phyloP scores from a whole-genome alignment of 2,329 filamentous ascomycete genomes.

The Verticillium zaregamsianum region DNA sequence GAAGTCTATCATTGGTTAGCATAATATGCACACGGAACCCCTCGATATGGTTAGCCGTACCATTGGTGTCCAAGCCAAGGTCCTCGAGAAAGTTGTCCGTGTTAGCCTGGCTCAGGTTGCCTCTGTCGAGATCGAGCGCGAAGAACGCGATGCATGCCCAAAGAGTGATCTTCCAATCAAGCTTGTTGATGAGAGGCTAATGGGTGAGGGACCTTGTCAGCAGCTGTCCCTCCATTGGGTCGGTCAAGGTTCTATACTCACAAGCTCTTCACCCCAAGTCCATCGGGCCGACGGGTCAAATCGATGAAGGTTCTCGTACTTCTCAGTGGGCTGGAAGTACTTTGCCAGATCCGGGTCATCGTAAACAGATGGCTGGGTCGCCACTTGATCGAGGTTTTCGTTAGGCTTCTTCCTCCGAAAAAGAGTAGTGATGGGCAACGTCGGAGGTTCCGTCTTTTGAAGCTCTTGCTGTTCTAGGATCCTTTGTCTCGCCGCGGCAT shows the following conservation, averaged over 20 bases:
- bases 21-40: neutral
- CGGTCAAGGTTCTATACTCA: neutral
- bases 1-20: constrained; percentile 31
- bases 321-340: constrained; percentile 2
- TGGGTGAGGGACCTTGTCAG: neutral
- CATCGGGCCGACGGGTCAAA: constrained; percentile 8
- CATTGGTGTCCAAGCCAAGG: constrained; percentile 35
- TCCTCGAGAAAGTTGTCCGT: constrained; percentile 43
- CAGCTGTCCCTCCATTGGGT: neutral
- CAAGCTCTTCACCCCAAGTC: constrained; percentile 6
- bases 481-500: neutral
- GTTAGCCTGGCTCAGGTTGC: constrained; percentile 43
- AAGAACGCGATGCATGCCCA: constrained; percentile 53
- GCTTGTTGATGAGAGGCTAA: constrained; percentile 27
- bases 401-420: constrained; percentile 1
- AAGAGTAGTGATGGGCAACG: neutral
- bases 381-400: neutral
- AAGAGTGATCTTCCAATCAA: constrained; percentile 44
- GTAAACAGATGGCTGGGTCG: constrained; percentile 7
- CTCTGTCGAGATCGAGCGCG: constrained; percentile 44
- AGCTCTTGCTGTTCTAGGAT: constrained; percentile 1
- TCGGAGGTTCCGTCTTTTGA: neutral
- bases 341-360: constrained; percentile 5
- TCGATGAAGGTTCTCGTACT: constrained; percentile 4
- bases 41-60: neutral